These are phyloP conservation scores for Fulvia fulva DNA, from an alignment of 2,329 filamentous ascomycete genomes.

Conservation along the genomic window DNA sequence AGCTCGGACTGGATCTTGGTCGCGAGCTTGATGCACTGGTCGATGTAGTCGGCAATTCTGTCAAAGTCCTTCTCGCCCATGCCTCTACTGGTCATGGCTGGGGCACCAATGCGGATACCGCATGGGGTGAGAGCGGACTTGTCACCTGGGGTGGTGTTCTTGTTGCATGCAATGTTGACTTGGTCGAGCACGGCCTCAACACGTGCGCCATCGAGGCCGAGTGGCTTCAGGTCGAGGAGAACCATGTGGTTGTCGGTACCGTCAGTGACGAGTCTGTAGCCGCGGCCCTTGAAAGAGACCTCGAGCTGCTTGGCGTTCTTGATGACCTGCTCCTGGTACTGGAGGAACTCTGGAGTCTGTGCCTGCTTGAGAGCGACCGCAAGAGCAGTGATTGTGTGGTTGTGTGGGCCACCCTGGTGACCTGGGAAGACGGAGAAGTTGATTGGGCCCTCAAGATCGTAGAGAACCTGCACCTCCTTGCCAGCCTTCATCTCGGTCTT, in stretches of 20 bases:
- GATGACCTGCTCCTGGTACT: slow-evolving; percentile 89
- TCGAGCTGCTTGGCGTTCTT: slow-evolving; percentile 91
- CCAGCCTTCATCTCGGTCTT: slow-evolving; percentile 86
- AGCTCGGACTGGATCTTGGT: slow-evolving; percentile 79
- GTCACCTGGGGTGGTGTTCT: slow-evolving; percentile 97
- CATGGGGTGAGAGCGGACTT: slow-evolving; percentile 93
- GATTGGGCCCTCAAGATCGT: slow-evolving; percentile 92
- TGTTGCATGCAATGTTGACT: slow-evolving; percentile 99
- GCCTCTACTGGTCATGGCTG: slow-evolving; percentile 94
- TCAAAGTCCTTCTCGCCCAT: slow-evolving; percentile 91
- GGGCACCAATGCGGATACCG: slow-evolving; percentile 93
- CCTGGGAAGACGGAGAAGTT: slow-evolving; percentile 99
- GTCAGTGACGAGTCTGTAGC: slow-evolving; percentile 90
- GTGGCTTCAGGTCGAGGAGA: slow-evolving; percentile 82
- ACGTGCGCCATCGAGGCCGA: slow-evolving; percentile 81
- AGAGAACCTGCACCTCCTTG: slow-evolving; percentile 68
- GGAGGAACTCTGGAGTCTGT: slow-evolving; percentile 81
- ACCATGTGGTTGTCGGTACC: slow-evolving; percentile 99
- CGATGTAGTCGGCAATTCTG: slow-evolving; percentile 84
- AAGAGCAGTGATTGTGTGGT: slow-evolving; percentile 98
- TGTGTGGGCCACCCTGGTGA: slow-evolving; percentile 97
- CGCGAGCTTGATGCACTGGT: slow-evolving; percentile 81
- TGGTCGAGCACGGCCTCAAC: slow-evolving; percentile 95
- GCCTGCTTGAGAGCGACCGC: slow-evolving; percentile 95
- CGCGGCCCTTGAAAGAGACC: slow-evolving; percentile 69